Conservation (phyloP, 495 filamentous ascomycete genomes). For the Evansstolkia leycettana region DNA sequence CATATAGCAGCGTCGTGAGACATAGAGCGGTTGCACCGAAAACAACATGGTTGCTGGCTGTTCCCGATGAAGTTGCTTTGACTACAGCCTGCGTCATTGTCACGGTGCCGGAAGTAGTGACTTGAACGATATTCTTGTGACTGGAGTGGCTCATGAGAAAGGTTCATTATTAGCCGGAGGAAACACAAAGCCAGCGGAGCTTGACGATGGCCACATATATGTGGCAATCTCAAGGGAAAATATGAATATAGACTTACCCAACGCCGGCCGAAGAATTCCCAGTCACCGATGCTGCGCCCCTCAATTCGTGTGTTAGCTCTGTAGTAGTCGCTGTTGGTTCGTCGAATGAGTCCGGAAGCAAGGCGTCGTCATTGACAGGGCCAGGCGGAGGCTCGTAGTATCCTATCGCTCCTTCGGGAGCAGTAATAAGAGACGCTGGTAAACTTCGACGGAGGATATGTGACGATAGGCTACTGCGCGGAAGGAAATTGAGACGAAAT, state of each 20-base stretch:
- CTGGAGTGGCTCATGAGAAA: not conserved
- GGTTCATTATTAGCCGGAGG: too few species aligned
- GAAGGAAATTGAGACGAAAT: conserved; percentile 1
- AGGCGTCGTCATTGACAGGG: not conserved
- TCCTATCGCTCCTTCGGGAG: conserved; percentile 10
- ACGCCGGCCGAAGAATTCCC: conserved; percentile 21
- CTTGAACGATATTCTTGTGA: not conserved
- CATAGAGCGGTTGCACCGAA: not conserved
- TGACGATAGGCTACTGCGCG: conserved; percentile 1
- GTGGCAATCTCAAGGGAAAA: not conserved
- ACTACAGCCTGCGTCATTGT: not conserved
- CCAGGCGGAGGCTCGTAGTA: conserved; percentile 7
- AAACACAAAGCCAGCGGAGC: too few species aligned
- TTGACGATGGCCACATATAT: too few species aligned
- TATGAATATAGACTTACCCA: conserved; percentile 20
- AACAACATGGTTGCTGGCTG: not conserved
- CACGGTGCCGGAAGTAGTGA: not conserved
- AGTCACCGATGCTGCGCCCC: not conserved
- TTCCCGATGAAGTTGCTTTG: not conserved
- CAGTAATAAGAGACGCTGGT: conserved; percentile 9
- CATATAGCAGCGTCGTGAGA: too few species aligned
- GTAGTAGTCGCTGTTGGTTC: not conserved
- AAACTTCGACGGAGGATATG: conserved; percentile 6
- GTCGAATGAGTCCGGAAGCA: not conserved
- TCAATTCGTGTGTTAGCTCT: not conserved